Conservation (phyloP, 257 asterid genomes). For the Hygrophila difformis region DNA sequence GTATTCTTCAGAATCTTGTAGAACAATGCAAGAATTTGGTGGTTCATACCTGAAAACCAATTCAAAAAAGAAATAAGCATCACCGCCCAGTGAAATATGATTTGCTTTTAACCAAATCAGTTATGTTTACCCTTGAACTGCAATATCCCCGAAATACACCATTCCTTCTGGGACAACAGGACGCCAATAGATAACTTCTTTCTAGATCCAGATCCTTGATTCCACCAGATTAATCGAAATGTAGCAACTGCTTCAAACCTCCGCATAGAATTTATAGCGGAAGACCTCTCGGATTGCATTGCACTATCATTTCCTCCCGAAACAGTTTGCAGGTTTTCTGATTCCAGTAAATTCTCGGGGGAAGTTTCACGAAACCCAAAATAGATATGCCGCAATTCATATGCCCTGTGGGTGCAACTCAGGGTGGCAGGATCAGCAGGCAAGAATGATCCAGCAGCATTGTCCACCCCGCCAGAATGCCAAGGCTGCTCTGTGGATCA, state of each 20-base stretch:
- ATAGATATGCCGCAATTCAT: slow-evolving; percentile 60
- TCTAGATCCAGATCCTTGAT: slow-evolving; percentile 90
- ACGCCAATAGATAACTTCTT: slow-evolving; percentile 93
- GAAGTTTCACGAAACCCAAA: slow-evolving; percentile 44
- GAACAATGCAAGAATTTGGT: slow-evolving; percentile 75
- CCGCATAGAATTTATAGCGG: slow-evolving; percentile 55
- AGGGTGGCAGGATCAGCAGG: slow-evolving; percentile 63
- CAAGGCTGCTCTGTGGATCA: slow-evolving; percentile 44
- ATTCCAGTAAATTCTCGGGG: slow-evolving; percentile 31
- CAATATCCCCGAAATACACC: slow-evolving; percentile 91
- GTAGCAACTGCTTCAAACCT: slow-evolving; percentile 81
- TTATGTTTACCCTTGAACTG: slow-evolving; percentile 84
- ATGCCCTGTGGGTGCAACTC: slow-evolving; percentile 54
- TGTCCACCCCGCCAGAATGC: slow-evolving; percentile 97
- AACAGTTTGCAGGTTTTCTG: slow-evolving; percentile 31
- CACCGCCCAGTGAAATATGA: background rate
- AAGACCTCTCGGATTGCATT: slow-evolving; percentile 50
- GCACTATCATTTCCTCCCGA: slow-evolving; percentile 40
- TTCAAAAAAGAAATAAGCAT: slow-evolving; percentile 6
- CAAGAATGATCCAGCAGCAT: slow-evolving; percentile 76
- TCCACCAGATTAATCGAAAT: slow-evolving; percentile 87
- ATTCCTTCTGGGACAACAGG: slow-evolving; percentile 82
- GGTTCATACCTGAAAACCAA: slow-evolving; percentile 65
- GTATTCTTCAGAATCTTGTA: slow-evolving; percentile 61
- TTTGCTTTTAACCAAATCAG: too few relatives aligned